phyloP scores from a whole-genome alignment of 2,329 filamentous ascomycete genomes.

The Macroventuria anomochaeta region DNA sequence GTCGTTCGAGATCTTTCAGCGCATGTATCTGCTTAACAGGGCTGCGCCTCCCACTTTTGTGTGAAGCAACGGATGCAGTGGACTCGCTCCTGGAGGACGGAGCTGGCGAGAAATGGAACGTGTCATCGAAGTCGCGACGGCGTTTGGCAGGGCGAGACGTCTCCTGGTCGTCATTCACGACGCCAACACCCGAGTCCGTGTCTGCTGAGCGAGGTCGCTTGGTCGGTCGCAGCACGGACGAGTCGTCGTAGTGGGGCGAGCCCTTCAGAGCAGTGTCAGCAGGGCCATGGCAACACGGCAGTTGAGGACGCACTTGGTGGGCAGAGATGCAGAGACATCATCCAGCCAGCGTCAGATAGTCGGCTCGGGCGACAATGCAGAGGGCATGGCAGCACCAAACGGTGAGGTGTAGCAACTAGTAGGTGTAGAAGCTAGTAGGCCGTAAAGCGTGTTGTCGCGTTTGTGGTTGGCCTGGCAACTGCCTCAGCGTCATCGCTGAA shows the following conservation, averaged over 20 bases:
- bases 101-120: not conserved
- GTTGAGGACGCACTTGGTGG: not conserved
- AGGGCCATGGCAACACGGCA: not conserved
- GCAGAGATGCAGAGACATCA: not conserved
- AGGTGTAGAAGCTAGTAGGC: not conserved
- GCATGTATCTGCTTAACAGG: conserved; percentile 4
- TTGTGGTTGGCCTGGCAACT: not conserved
- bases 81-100: not conserved
- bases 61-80: not conserved
- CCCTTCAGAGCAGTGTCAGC: not conserved
- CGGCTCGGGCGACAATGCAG: not conserved
- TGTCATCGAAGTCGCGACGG: not conserved
- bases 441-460: not conserved
- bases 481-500: too few species aligned
- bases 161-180: not conserved
- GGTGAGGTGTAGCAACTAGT: not conserved
- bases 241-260: not conserved
- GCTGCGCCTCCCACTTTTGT: conserved; percentile 4
- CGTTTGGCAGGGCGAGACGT: not conserved
- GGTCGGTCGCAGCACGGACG: not conserved
- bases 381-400: not conserved
- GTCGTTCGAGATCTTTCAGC: conserved; percentile 3
- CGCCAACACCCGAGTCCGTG: not conserved
- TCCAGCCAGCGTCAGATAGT: not conserved
- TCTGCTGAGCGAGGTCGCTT: not conserved